Evolutionary conservation across 306 rosid species (phyloP), one percentile per base, ranked within the genome.

Genomic region (Prunus dulcis): DNA sequence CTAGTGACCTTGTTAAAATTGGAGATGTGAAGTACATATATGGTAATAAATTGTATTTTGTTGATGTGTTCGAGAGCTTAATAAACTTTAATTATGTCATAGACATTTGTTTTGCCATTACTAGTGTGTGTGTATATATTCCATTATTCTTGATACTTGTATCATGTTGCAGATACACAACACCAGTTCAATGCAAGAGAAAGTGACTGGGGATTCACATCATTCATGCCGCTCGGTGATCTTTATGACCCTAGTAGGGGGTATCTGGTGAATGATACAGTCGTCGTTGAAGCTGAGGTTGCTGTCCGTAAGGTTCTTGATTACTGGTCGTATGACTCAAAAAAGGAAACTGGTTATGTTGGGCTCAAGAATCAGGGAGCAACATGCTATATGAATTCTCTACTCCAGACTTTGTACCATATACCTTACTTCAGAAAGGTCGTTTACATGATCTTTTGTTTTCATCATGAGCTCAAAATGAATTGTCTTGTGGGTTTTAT

Each of bases 311-410:
- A 88, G 83, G 88, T 84, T 71, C 72, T 81, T 80, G 97, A 94
- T 82, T 91, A 87, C 84, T 90, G 96, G 96, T 83, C 98, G 28
- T 84, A 90, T 73, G 97, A 94, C 82, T 94, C 97, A 18, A 94
- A 91, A 80, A 94, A 91, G 85, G 97, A 94, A 88, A 91, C 98
- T 43, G 97, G 98, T 80, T 94, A 57, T 80, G 98, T 94, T 32
- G 98, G 98, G 74, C 87, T 94, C 50, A 94, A 94, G 85, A 94
- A 94, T 80, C 98, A 90, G 86, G 98, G 98, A 74, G 97, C 98
- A 73, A 94, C 98, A 49, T 94, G 98, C 90, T 94, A 94, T 81
- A 91, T 94, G 98, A 94, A 94, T 85, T 93, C 98, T 79, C 90
- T 91, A 41, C 98, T 93, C 74, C 98, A 93, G 81, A 93, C 97